Conservation (phyloP, 768 basidiomycete genomes). For the Rhodotorula paludigena region DNA sequence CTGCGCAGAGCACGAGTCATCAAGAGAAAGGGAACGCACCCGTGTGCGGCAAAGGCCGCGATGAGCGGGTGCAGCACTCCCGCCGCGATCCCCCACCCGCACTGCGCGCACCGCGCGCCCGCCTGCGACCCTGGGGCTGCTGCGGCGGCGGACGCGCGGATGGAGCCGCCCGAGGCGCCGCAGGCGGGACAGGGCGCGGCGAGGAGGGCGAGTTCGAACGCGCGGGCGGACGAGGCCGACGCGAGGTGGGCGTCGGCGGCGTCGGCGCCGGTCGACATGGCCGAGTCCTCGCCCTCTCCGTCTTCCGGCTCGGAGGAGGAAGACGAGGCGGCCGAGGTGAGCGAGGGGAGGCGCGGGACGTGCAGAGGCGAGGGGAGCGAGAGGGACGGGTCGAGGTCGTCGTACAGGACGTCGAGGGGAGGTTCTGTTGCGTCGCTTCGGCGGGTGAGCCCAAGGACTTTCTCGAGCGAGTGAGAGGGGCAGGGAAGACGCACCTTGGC, state of each 20-base stretch:
- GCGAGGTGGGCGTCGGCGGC: not conserved
- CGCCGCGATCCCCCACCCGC: conserved; percentile 12
- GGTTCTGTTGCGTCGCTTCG: conserved; percentile 5
- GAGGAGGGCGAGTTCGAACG: not conserved
- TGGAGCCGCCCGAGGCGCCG: not conserved
- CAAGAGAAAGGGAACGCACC: not conserved
- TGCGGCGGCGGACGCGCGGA: no score
- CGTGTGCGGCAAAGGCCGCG: conserved; percentile 5
- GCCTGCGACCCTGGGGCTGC: no score
- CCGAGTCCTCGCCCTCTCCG: not conserved
- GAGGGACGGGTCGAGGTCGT: not conserved
- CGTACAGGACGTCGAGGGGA: conserved; percentile 15
- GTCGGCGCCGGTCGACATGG: not conserved
- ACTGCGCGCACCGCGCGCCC: not conserved
- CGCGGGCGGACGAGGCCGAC: not conserved
- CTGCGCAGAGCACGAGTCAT: not conserved
- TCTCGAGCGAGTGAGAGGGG: rapidly evolving
- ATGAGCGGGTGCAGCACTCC: not conserved
- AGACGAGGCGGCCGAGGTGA: not conserved
- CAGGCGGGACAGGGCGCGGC: conserved; percentile 5
- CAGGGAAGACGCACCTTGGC: conserved; percentile 3
- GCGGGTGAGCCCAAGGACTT: not conserved
- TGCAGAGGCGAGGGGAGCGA: not conserved
- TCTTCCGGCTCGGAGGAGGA: not conserved
- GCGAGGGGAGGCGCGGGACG: not conserved